Conservation (phyloP, 2,329 filamentous ascomycete species). For the Botrytis cinerea region DNA sequence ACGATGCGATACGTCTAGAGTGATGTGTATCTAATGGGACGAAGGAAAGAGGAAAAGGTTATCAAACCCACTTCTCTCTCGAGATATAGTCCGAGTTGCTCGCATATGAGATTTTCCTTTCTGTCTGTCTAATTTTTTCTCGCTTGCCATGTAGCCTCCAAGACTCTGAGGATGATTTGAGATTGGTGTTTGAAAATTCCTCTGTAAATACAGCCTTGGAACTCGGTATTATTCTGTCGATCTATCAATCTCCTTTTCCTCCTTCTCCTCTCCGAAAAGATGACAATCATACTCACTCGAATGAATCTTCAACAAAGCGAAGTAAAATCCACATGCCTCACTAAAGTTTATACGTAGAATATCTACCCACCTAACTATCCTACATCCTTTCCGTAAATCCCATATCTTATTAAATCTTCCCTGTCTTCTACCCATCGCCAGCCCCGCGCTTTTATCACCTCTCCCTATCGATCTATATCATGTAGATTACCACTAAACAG, state of each 20-base stretch:
- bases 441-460: no score
- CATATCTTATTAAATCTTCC: neutral
- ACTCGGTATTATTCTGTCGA: neutral
- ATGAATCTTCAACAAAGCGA: neutral
- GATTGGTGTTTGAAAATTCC: accelerated
- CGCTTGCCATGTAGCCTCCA: no score
- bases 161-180: neutral
- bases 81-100: no score
- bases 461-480: no score
- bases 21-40: no score
- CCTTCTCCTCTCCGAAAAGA: neutral
- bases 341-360: neutral
- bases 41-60: no score
- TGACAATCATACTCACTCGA: neutral
- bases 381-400: neutral
- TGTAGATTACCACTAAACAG: no score
- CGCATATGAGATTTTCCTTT: no score
- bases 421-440: no score
- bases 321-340: neutral
- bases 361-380: neutral
- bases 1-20: no score
- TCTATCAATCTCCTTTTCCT: neutral
- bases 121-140: no score
- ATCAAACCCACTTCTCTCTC: no score
- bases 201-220: accelerated